Base-by-base conservation (phyloP, 768 basidiomycete species). In the Hygrocybe coccinea region DNA sequence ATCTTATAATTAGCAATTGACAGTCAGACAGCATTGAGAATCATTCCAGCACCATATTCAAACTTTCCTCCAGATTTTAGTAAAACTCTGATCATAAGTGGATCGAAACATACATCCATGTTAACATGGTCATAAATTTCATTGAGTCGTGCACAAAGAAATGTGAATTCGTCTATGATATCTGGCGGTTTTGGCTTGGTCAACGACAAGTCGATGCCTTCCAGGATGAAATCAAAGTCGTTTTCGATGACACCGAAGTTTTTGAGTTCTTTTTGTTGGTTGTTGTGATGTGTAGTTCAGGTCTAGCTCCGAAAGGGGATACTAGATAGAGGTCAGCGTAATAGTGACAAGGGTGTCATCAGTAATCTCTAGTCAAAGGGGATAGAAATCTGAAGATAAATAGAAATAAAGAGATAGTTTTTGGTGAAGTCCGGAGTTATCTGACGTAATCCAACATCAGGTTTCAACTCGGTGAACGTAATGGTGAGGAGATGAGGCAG, bases 21-120 rank as follows among this genome's bases (percentile, higher is more conserved):
- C 54, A 71, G 59, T 52, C 69, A 57, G 57, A 71, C 59, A 19
- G 67, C 66, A 41, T 71, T 62, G 56, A 68, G 63, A 57, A 71
- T 63, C 67, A 71, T 71, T 33, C 65, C 62, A 7, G 62, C 57
- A 48, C 66, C 64, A 41, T 65, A 41, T 61, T 56, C 58, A 44
- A 60, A 64, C 68, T 71, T 55, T 21, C 7, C 43, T 17, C 43
- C 25, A 61, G 58, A 48, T 61, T 59, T 21, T 36, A 44, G 56
- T 65, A 59, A 45, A 56, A 61, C 59, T 46, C 55, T 39, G 50
- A 53, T 35, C 39, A 37, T 38, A 60, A 65, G 59, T 53, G 56
- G 41, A 57, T 59, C 33, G 59, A 59, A 21, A 65, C 66, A 34
- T 56, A 71, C 68, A 58, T 67, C 63, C 66, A 68, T 65, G 60